Base-by-base conservation (phyloP, 257 asterid species). In the Linderniella brevidens region DNA sequence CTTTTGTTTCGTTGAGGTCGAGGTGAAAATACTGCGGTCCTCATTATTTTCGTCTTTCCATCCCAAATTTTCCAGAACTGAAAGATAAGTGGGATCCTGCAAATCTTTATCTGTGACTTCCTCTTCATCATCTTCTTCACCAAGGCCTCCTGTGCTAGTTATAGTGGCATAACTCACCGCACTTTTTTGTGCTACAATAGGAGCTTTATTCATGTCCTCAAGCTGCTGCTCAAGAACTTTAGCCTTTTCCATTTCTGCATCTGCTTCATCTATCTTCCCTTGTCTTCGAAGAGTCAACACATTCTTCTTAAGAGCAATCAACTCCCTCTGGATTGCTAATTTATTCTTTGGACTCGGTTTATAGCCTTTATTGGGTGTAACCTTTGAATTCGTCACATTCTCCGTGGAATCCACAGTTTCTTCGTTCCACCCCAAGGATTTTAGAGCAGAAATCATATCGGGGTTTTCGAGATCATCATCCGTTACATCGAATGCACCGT, bases 371-470 rank as follows among this genome's bases (percentile, higher is more conserved):
- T 25, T 6, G 6, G 32, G 32, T 25, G 32, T 2, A 25, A 25
- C 32, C 32, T 25, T 25, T 25, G 32, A 3, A 25, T n/a, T n/a
- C n/a, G n/a, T n/a, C n/a, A 25, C 32, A 6, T 6, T 25, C 32
- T 66, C 78, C 58, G 49, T 72, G 44, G 65, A 55, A 37, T 65
- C 41, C 4, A 62, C 35, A 15, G 41, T 38, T 20, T 77, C 94
- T 38, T 90, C 96, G 53, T 65, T 58, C 99, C 96, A 90, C 55
- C 99, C 99, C 48, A 90, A 60, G 25, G 94, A 85, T 62, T 63
- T 50, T 78, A 90, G 59, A 57, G 94, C 77, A 50, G 81, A 70
- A 37, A 73, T 74, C 57, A 90, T 73, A 56, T 85, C 94, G n/a
- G 99, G 99, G 70, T 85, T 92, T 43, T 68, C 74, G 88, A 88